Conservation (phyloP, 805 yeast species). For the Ogataea trehalophila region DNA sequence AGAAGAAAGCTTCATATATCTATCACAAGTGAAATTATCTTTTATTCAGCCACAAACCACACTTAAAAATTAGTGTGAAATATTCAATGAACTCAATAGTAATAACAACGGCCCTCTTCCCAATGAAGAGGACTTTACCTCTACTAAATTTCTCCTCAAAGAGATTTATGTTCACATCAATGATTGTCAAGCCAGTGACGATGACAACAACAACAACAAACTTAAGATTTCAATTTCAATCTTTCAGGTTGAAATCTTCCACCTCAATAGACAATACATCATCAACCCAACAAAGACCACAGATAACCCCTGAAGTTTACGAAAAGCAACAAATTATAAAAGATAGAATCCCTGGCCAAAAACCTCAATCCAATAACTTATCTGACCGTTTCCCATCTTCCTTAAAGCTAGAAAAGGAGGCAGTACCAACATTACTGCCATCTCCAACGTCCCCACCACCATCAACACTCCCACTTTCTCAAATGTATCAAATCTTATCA, state of each 20-base stretch:
- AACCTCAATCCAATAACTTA: conserved; percentile 39
- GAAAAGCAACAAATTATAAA: conserved; percentile 30
- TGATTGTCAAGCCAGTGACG: no score
- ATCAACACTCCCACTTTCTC: conserved; percentile 52
- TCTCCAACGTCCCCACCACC: conserved; percentile 76
- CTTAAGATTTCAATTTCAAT: no score
- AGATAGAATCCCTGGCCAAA: conserved; percentile 54
- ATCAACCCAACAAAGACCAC: background rate
- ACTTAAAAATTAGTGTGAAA: no score
- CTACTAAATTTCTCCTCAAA: no score
- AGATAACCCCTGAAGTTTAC: conserved; percentile 17
- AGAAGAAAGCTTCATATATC: no score
- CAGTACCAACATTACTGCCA: conserved; percentile 63
- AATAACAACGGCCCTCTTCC: no score
- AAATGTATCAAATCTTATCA: conserved; percentile 52
- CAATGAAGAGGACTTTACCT: no score
- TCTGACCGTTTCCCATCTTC: conserved; percentile 55
- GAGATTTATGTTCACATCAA: no score
- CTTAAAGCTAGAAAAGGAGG: conserved; percentile 61
- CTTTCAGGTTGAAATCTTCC: background rate
- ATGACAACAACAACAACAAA: no score
- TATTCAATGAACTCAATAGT: no score
- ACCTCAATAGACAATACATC: conserved; percentile 4
- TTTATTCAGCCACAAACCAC: no score
- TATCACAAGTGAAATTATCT: no score